Percentiles rank a stretch among this genome's conserved stretches.
Evolutionary conservation across 257 asterid species (phyloP).

Genomic region (Marsdenia floribunda): DNA sequence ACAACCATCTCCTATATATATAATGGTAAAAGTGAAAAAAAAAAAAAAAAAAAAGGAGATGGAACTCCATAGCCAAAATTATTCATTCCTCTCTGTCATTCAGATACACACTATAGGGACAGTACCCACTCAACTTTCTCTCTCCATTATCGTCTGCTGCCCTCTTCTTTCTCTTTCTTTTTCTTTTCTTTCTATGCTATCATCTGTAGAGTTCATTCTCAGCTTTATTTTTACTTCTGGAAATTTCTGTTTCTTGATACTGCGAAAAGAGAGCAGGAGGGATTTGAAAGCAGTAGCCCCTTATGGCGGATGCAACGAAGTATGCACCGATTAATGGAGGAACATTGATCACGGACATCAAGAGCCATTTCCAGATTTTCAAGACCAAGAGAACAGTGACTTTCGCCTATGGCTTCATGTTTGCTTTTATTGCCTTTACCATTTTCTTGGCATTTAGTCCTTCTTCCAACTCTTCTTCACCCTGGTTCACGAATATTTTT

Average conservation of each 20-base stretch:
- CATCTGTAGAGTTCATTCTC: not conserved
- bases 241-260: constrained; percentile 4
- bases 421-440: constrained; percentile 58
- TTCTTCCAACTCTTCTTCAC: constrained; percentile 60
- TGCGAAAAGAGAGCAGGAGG: not conserved
- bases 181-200: not conserved
- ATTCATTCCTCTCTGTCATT: not conserved
- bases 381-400: constrained; percentile 41
- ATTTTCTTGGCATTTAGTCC: constrained; percentile 72
- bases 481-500: constrained; percentile 46
- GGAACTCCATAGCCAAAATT: not conserved
- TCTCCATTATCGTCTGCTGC: constrained; percentile 12
- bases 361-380: constrained; percentile 39
- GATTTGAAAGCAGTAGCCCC: not conserved
- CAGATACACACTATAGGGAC: not conserved
- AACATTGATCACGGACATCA: constrained; percentile 45
- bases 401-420: constrained; percentile 45
- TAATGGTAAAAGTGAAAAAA: not conserved
- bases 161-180: too few relatives aligned
- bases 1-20: not conserved
- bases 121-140: not conserved
- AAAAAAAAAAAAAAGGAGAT: not conserved
- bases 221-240: not conserved
- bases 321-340: constrained; percentile 54
- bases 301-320: constrained; percentile 62